Conservation (phyloP, 345 rosid species). For the Boechera divaricarpa region DNA sequence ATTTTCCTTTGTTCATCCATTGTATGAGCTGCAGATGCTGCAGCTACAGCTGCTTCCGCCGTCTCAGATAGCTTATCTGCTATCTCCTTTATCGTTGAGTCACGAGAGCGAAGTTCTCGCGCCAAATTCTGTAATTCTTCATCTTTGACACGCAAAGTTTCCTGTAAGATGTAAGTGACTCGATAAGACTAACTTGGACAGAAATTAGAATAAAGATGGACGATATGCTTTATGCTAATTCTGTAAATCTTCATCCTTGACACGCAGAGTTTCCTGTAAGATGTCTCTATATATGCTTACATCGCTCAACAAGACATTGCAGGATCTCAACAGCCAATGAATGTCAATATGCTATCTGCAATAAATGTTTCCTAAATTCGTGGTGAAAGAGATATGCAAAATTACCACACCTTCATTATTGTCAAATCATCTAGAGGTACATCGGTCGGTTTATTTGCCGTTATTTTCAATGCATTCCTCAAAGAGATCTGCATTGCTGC, state of each 20-base stretch:
- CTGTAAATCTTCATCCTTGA: constrained; percentile 77
- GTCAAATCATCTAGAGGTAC: constrained; percentile 95
- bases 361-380: background rate
- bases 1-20: constrained; percentile 94
- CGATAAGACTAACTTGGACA: constrained; percentile 12
- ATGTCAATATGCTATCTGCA: constrained; percentile 2
- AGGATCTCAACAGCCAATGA: constrained; percentile 11
- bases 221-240: constrained; percentile 38
- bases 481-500: constrained; percentile 97
- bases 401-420: constrained; percentile 77
- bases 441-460: constrained; percentile 62
- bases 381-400: constrained; percentile 19
- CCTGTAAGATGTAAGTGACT: constrained; percentile 57
- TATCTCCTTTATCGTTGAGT: constrained; percentile 85
- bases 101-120: constrained; percentile 86
- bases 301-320: constrained; percentile 10
- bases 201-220: constrained; percentile 3
- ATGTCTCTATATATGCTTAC: constrained; percentile 20
- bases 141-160: constrained; percentile 93
- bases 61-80: constrained; percentile 93
- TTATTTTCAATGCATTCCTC: constrained; percentile 84
- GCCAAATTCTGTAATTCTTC: constrained; percentile 93
- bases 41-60: constrained; percentile 98
- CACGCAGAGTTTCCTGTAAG: constrained; percentile 71
- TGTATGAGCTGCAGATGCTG: constrained; percentile 89